Conservation (phyloP, 2,329 filamentous ascomycete species). For the Aureobasidium sp. region DNA sequence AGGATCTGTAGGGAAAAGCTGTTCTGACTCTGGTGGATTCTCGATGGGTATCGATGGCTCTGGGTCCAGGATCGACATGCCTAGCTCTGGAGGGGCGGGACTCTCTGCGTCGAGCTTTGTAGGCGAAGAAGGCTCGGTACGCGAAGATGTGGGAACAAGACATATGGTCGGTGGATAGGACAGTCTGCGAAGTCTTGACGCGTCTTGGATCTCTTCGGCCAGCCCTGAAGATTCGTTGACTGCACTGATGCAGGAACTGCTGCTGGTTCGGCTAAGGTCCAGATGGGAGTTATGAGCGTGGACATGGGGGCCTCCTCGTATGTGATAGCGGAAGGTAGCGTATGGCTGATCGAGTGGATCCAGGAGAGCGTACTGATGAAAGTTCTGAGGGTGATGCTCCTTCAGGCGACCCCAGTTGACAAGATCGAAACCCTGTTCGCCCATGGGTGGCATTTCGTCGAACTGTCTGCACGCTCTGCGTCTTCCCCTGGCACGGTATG, state of each 20-base stretch:
- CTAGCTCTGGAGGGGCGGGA: neutral
- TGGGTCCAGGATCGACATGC: neutral
- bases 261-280: neutral
- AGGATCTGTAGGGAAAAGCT: neutral
- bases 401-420: slow-evolving; percentile 29
- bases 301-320: slow-evolving; percentile 2
- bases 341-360: slow-evolving; percentile 41
- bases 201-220: neutral
- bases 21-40: neutral
- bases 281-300: neutral
- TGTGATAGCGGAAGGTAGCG: slow-evolving; percentile 33
- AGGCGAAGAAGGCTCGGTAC: neutral
- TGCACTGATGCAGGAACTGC: neutral
- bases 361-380: slow-evolving; percentile 41
- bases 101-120: neutral
- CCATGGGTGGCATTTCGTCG: neutral
- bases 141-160: neutral
- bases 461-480: slow-evolving; percentile 27
- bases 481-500: slow-evolving; percentile 32
- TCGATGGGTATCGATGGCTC: neutral
- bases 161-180: slow-evolving; percentile 5
- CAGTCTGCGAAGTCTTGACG: slow-evolving; percentile 1
- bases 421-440: slow-evolving; percentile 20
- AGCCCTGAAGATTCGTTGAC: neutral
- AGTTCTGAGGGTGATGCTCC: slow-evolving; percentile 32